Conservation (phyloP, 441 rosid species). For the Iberis amara region DNA sequence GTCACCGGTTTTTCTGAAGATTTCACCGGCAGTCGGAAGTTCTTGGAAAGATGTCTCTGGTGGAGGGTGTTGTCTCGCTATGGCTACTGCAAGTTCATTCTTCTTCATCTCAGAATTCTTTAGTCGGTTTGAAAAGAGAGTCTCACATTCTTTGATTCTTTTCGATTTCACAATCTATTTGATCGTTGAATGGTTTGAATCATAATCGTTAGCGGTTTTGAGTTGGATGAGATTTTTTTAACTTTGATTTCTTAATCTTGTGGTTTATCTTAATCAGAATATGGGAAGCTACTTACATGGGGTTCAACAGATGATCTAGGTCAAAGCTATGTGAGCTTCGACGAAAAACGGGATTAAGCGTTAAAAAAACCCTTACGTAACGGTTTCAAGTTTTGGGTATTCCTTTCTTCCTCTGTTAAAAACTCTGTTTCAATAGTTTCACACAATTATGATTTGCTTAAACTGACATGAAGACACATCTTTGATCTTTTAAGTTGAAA, state of each 20-base stretch:
- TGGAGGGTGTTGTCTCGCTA: conserved; percentile 95
- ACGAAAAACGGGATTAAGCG: no score
- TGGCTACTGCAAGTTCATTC: conserved; percentile 76
- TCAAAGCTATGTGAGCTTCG: conserved; percentile 20
- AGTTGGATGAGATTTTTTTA: no score
- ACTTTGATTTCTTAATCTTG: not conserved
- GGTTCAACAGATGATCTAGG: conserved; percentile 97
- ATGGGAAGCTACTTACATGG: conserved; percentile 96
- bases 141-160: not conserved
- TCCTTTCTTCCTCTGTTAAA: no score
- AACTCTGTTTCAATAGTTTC: no score
- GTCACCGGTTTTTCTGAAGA: conserved; percentile 52
- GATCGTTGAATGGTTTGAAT: not conserved
- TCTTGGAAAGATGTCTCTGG: conserved; percentile 85
- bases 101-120: not conserved
- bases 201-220: not conserved
- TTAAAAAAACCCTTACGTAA: no score
- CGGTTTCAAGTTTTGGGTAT: no score
- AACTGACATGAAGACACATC: no score
- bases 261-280: conserved; percentile 44
- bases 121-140: not conserved
- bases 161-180: conserved; percentile 12
- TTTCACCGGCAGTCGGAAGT: conserved; percentile 34
- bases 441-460: no score
- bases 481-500: no score